Percentiles rank a stretch among this genome's conserved stretches.
These are phyloP conservation scores for sunflower (Helianthus annuus) DNA, from an alignment of 129 eudicot genomes.

Conservation along the genomic window HanXRQr2.0-SUNRISE NC_035446.2:82121599-82122098, in stretches of 20 bases:
- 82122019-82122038: background rate
- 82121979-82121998: background rate
- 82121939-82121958: background rate
- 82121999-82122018: background rate
- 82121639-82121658: too few species aligned
- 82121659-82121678: too few species aligned
- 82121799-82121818: slow-evolving; percentile 17
- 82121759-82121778: slow-evolving; percentile 31
- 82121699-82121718: slow-evolving; percentile 7
- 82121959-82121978: background rate
- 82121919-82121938: background rate
- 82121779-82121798: slow-evolving; percentile 29
- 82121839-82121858: background rate
- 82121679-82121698: too few species aligned
- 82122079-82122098: slow-evolving; percentile 16
- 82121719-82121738: slow-evolving; percentile 8
- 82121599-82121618: too few species aligned
- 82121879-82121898: background rate
- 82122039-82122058: background rate
- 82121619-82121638: too few species aligned
- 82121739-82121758: slow-evolving; percentile 10
- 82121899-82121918: background rate
- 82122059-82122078: slow-evolving; percentile 30
- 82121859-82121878: slow-evolving; percentile 13
- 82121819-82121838: slow-evolving; percentile 25